These are phyloP conservation scores for Zhuliangozyma blackwelliae DNA, from an alignment of 1,139 yeast genomes.

Conservation along the genomic window DNA sequence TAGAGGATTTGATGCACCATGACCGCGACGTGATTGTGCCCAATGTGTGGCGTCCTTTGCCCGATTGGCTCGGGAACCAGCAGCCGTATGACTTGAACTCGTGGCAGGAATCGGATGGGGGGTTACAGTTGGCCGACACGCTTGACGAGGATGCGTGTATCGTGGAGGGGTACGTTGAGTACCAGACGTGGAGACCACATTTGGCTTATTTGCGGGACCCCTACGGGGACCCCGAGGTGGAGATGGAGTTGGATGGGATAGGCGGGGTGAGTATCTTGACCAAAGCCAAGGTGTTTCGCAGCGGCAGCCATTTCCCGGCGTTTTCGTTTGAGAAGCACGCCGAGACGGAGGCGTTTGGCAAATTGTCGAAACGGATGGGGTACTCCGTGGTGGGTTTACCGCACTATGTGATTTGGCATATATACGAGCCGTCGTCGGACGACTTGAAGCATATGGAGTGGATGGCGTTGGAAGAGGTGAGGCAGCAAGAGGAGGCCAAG, in stretches of 20 bases:
- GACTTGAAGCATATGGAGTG: conserved; percentile 92
- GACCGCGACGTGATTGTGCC: conserved; percentile 62
- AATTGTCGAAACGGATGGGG: conserved; percentile 77
- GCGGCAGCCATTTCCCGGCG: conserved; percentile 86
- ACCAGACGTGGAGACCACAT: conserved; percentile 91
- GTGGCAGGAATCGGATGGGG: conserved; percentile 88
- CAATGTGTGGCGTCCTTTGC: conserved; percentile 88
- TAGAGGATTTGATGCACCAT: conserved; percentile 53
- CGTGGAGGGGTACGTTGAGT: conserved; percentile 89
- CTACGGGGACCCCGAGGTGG: conserved; percentile 79
- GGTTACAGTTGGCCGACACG: conserved; percentile 69
- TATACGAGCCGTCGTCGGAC: conserved; percentile 82
- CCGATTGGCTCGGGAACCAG: conserved; percentile 84
- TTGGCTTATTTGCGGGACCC: conserved; percentile 84
- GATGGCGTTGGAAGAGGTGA: conserved; percentile 90
- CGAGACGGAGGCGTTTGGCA: conserved; percentile 92
- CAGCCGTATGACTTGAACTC: conserved; percentile 90
- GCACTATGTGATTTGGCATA: conserved; percentile 90
- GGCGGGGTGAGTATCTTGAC: conserved; percentile 87
- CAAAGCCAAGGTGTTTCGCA: conserved; percentile 73
- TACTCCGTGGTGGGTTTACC: conserved; percentile 80
- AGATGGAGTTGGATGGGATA: conserved; percentile 85
- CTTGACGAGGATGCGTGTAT: conserved; percentile 85
- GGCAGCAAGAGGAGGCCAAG: conserved; percentile 64
- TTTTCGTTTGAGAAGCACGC: conserved; percentile 89